phyloP scores from a whole-genome alignment of 345 rosid genomes.

The Lagerstroemia speciosa region DNA sequence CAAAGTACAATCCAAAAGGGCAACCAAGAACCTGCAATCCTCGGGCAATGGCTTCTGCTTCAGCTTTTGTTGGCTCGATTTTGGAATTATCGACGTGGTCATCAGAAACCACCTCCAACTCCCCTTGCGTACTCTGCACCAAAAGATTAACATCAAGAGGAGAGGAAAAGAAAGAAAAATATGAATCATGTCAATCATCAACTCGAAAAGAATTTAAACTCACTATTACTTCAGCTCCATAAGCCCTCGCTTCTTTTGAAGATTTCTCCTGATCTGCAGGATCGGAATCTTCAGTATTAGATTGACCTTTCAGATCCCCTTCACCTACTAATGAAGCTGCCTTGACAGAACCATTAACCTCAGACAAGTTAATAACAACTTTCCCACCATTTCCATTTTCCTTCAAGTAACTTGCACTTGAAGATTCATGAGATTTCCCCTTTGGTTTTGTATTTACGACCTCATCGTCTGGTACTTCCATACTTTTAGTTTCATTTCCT shows the following conservation, averaged over 20 bases:
- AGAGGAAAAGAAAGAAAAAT: constrained; percentile 7
- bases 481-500: constrained; percentile 4
- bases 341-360: constrained; percentile 59
- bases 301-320: constrained; percentile 57
- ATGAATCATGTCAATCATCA: not conserved
- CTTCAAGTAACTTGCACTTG: constrained; percentile 14
- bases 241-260: constrained; percentile 21
- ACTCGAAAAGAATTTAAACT: constrained; percentile 19
- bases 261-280: constrained; percentile 18
- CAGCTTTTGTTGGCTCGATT: constrained; percentile 93
- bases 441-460: constrained; percentile 15
- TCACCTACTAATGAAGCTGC: constrained; percentile 75
- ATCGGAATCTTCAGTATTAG: constrained; percentile 21
- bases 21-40: constrained; percentile 69
- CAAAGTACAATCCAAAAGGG: not conserved
- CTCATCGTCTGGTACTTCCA: constrained; percentile 14
- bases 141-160: constrained; percentile 21
- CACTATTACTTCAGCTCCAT: constrained; percentile 53
- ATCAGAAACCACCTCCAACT: constrained; percentile 61
- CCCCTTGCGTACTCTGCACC: constrained; percentile 53
- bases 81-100: constrained; percentile 38
- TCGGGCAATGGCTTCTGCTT: constrained; percentile 82
- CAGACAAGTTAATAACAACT: constrained; percentile 19
- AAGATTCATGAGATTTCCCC: constrained; percentile 11
- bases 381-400: constrained; percentile 15